A percentile compares a stretch with the other conserved stretches of the same genome.
Evolutionary conservation across 1,284 basidiomycete species (phyloP).

Genomic region (Lignosus rhinocerotis): DNA sequence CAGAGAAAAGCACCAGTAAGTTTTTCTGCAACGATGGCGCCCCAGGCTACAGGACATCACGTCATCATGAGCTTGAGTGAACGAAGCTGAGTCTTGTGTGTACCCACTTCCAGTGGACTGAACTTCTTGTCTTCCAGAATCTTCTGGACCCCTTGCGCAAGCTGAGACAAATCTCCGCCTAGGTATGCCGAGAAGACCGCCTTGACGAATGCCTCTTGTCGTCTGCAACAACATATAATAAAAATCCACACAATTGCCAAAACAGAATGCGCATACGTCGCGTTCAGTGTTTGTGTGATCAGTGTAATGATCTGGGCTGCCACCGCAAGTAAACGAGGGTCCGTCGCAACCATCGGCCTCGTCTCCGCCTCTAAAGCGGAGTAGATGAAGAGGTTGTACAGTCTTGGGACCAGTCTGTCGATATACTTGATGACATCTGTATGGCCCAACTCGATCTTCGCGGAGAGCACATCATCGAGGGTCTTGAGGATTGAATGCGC

Average conservation of each 20-base stretch:
- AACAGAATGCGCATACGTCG: constrained; percentile 5
- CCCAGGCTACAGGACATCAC: constrained; percentile 38
- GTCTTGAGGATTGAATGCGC: constrained; percentile 80
- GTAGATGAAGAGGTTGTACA: constrained; percentile 73
- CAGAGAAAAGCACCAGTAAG: constrained; percentile 66
- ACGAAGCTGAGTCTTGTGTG: neutral
- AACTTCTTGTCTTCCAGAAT: constrained; percentile 42
- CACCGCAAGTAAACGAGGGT: constrained; percentile 66
- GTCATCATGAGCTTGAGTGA: neutral
- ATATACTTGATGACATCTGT: constrained; percentile 79
- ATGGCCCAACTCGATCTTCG: constrained; percentile 66
- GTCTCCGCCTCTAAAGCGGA: constrained; percentile 44
- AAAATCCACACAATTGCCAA: neutral
- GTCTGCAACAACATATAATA: constrained; percentile 33
- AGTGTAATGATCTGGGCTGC: constrained; percentile 67
- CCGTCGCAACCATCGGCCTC: constrained; percentile 46
- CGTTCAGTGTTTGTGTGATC: constrained; percentile 64
- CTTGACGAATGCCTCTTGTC: constrained; percentile 58
- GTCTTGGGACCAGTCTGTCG: constrained; percentile 67
- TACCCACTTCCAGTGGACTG: constrained; percentile 47
- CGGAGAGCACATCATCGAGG: constrained; percentile 60
- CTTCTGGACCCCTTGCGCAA: constrained; percentile 58
- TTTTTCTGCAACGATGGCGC: constrained; percentile 56
- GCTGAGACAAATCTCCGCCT: constrained; percentile 50
- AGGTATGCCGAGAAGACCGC: constrained; percentile 62